Percentiles rank a stretch among this genome's conserved stretches.
Evolutionary conservation across 768 basidiomycete species (phyloP).

Genomic region (Sporobolomyces pararoseus): DNA sequence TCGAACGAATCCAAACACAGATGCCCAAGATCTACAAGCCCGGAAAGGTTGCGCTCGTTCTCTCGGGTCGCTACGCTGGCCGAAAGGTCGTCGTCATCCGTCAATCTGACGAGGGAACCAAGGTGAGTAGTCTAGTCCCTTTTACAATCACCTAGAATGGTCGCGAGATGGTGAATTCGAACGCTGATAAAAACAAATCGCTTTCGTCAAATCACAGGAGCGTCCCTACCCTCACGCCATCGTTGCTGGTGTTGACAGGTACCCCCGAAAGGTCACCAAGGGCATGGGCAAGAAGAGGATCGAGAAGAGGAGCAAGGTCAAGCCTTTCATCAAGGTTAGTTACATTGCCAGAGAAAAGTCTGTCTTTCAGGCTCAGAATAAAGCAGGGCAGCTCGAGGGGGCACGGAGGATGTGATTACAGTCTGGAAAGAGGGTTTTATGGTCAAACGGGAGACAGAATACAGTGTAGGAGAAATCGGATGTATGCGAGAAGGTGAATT

Average conservation of each 20-base stretch:
- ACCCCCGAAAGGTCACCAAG: slow-evolving; percentile 95
- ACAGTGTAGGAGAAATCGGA: no score
- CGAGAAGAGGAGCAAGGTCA: slow-evolving; percentile 87
- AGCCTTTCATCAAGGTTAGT: slow-evolving; percentile 96
- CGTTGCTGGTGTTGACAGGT: slow-evolving; percentile 96
- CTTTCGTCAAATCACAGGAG: slow-evolving; percentile 52
- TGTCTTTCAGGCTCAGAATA: no score
- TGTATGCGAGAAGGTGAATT: no score
- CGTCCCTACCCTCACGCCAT: slow-evolving; percentile 95
- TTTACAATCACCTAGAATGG: no score
- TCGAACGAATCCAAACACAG: neutral
- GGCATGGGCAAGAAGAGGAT: slow-evolving; percentile 97
- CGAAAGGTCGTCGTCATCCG: slow-evolving; percentile 99
- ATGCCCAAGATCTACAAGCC: slow-evolving; percentile 53
- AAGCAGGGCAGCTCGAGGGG: no score
- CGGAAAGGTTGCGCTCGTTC: slow-evolving; percentile 51
- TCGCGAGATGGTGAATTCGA: neutral
- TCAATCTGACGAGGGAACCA: slow-evolving; percentile 93
- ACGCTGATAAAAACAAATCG: neutral
- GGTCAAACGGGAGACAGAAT: no score
- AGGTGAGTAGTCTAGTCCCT: slow-evolving; percentile 48
- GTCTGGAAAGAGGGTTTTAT: no score
- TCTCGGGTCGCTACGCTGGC: slow-evolving; percentile 86
- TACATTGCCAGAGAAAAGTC: no score
- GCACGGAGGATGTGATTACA: no score